These are phyloP conservation scores for Funneliformis geosporum DNA, from an alignment of 192 early-diverging fungal species.

Conservation along the genomic window DNA sequence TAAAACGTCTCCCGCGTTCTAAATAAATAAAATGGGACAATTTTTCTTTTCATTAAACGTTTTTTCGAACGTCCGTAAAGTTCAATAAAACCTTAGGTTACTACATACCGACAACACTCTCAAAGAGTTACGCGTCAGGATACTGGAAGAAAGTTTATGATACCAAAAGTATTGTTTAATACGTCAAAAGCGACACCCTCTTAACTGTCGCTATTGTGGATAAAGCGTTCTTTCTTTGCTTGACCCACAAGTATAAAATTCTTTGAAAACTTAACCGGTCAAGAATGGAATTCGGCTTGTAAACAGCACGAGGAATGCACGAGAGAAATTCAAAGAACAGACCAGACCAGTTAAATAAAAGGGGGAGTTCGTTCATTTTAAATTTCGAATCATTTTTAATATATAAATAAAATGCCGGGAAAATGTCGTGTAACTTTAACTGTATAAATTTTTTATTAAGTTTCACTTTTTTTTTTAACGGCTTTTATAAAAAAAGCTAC, in stretches of 20 bases:
- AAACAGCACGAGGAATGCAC: slow-evolving; percentile 13
- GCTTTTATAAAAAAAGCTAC: slow-evolving; percentile 1
- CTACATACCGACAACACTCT: neutral
- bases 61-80: neutral
- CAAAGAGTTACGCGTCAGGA: slow-evolving; percentile 18
- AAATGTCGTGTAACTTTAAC: slow-evolving; percentile 17
- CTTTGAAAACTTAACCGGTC: neutral
- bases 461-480: neutral
- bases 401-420: slow-evolving; percentile 13
- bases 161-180: neutral
- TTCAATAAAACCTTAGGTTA: neutral
- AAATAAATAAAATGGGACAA: neutral
- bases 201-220: neutral
- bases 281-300: neutral
- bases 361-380: neutral
- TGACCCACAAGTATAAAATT: neutral
- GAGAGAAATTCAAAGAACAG: neutral
- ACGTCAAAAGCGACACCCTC: neutral
- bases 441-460: neutral
- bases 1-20: neutral
- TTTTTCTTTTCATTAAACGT: neutral
- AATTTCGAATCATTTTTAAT: neutral
- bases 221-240: neutral
- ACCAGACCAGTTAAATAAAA: neutral
- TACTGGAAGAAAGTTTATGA: neutral